phyloP scores from a whole-genome alignment of 1,284 basidiomycete species.

The Ceratobasidium sp. region DNA sequence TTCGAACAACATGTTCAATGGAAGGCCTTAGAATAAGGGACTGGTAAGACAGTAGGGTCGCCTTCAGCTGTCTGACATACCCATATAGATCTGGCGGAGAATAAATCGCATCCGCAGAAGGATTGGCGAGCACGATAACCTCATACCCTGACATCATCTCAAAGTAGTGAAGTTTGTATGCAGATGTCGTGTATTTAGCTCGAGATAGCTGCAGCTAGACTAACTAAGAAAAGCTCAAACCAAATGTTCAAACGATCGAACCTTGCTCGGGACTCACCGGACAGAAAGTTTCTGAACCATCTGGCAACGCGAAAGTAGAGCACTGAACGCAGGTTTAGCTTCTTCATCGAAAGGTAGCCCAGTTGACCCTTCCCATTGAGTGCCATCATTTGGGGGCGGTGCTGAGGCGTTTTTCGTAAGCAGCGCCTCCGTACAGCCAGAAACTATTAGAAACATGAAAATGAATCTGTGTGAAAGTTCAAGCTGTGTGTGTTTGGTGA shows the following conservation, averaged over 20 bases:
- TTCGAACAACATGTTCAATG: slow-evolving; percentile 91
- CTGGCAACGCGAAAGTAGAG: slow-evolving; percentile 90
- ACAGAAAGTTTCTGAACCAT: slow-evolving; percentile 96
- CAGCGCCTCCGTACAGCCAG: too few species aligned
- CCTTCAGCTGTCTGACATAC: not conserved
- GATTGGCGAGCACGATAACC: slow-evolving; percentile 94
- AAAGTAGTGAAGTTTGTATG: slow-evolving; percentile 94
- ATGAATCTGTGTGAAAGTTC: too few species aligned
- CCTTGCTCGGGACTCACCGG: slow-evolving; percentile 65
- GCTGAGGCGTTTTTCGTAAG: slow-evolving; percentile 60
- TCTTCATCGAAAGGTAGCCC: slow-evolving; percentile 95
- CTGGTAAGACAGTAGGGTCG: not conserved
- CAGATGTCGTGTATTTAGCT: slow-evolving; percentile 89
- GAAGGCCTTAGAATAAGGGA: too few species aligned
- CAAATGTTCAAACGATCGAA: not conserved
- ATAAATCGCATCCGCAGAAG: slow-evolving; percentile 83
- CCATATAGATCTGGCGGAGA: slow-evolving; percentile 86
- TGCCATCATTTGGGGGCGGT: slow-evolving; percentile 56
- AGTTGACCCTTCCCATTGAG: slow-evolving; percentile 54
- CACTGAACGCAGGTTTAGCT: slow-evolving; percentile 96
- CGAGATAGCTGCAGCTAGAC: slow-evolving; percentile 90
- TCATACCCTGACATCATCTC: slow-evolving; percentile 95
- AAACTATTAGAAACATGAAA: too few species aligned
- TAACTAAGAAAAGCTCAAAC: slow-evolving; percentile 41
- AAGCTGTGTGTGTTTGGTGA: slow-evolving; percentile 61